These are phyloP conservation scores for Paecilomyces niveus DNA, from an alignment of 2,329 filamentous ascomycete genomes.

Conservation along the genomic window DNA sequence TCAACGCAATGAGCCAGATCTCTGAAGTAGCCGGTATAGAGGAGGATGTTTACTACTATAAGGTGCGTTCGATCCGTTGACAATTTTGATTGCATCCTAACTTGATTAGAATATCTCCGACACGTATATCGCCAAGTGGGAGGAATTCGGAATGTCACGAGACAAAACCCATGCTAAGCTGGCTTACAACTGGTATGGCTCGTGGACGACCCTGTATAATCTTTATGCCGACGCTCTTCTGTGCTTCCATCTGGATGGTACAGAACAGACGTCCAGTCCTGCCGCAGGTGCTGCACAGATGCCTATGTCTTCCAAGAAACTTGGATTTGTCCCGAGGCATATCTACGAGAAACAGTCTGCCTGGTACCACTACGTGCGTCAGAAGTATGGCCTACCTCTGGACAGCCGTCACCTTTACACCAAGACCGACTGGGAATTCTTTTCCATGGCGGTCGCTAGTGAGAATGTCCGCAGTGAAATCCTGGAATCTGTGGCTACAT, in stretches of 20 bases:
- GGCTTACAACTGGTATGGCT: conserved; percentile 71
- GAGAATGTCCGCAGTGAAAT: conserved; percentile 63
- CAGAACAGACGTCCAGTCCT: conserved; percentile 16
- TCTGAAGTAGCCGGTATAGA: conserved; percentile 54
- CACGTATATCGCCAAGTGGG: conserved; percentile 66
- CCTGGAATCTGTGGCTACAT: conserved; percentile 64
- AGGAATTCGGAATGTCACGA: conserved; percentile 60
- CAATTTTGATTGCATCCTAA: conserved; percentile 3
- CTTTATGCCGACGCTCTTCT: conserved; percentile 73
- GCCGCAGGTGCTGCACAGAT: conserved; percentile 16
- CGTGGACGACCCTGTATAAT: conserved; percentile 81
- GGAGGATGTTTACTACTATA: conserved; percentile 52
- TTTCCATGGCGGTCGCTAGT: conserved; percentile 71
- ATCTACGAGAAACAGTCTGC: conserved; percentile 73
- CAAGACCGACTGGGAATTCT: conserved; percentile 89
- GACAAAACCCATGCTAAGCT: conserved; percentile 68
- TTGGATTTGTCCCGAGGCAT: conserved; percentile 62
- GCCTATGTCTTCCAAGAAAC: conserved; percentile 22
- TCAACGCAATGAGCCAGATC: conserved; percentile 69
- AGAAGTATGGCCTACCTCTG: conserved; percentile 74
- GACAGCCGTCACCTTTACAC: conserved; percentile 78
- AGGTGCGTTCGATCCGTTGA: conserved; percentile 23
- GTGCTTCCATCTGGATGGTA: conserved; percentile 63
- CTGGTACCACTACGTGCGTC: conserved; percentile 73
- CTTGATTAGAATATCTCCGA: conserved; percentile 47